These are phyloP conservation scores for Flaveria robusta DNA, from an alignment of 129 eudicot genomes.

Conservation along the genomic window DNA sequence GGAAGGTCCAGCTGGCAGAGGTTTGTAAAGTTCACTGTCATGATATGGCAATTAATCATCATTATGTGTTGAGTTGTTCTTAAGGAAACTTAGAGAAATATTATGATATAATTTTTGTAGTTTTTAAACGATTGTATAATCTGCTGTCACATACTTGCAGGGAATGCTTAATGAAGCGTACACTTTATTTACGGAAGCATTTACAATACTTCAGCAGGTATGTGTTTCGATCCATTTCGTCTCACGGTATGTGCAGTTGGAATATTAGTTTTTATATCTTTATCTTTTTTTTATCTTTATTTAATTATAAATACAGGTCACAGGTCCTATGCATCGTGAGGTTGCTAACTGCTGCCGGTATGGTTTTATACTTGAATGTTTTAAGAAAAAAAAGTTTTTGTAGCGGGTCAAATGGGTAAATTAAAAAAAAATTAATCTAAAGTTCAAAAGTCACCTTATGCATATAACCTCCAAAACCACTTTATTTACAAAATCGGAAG, in stretches of 20 bases:
- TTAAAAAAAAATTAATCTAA: background rate
- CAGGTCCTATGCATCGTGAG: constrained; percentile 99
- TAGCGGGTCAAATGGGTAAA: background rate
- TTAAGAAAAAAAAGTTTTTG: constrained; percentile 3
- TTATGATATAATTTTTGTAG: background rate
- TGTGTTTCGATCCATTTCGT: background rate
- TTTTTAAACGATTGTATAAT: background rate
- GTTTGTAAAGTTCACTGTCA: constrained; percentile 32
- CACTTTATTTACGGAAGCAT: constrained; percentile 87
- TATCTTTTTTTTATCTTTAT: constrained; percentile 8
- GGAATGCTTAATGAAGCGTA: constrained; percentile 98
- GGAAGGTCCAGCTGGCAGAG: constrained; percentile 95
- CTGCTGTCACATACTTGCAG: constrained; percentile 40
- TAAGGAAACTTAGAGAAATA: background rate
- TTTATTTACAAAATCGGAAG: background rate
- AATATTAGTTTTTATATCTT: background rate
- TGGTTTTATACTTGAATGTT: constrained; percentile 8
- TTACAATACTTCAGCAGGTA: constrained; percentile 96
- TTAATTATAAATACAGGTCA: constrained; percentile 61
- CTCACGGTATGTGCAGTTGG: background rate
- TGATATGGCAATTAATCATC: background rate
- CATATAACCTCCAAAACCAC: background rate
- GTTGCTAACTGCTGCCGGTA: constrained; percentile 99
- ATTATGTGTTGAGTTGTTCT: background rate
- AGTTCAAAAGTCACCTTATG: background rate